Evolutionary conservation across 2,329 filamentous ascomycete genomes (phyloP), one percentile per base, ranked within the genome.

Genomic region (Chrysoporthe austroafricana): DNA sequence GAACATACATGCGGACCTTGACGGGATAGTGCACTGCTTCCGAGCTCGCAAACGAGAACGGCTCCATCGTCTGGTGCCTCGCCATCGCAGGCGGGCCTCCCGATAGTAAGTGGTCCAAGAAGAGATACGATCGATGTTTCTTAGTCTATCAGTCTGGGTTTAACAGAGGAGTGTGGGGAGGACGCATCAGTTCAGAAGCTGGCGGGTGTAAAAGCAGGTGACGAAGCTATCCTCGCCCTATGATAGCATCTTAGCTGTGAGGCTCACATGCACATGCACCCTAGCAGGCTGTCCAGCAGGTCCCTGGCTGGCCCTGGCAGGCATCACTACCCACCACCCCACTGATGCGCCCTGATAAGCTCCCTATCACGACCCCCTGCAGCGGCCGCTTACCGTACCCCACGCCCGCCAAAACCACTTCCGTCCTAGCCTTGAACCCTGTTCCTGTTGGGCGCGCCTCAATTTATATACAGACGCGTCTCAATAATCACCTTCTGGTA

Each of bases 21-120:
- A 91, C 84, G 26, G 91, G 88, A 71, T 94, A 87, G 73, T 93
- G 86, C 73, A 98, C 85, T 78, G 92, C 89, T 72, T 93, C 91
- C 69, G 96, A 97, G 76, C 90, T 93, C 73, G 93, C 94, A 82
- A 98, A 98, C 42, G 94, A 97, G 80, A 97, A 97, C 63, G 94
- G 91, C 81, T 99, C 96, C 93, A 97, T 97, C 7, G 69, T 67
- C 42, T 59, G 46, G 16, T 58, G 34, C 56, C 63, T 62, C 32
- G 66, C 56, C 63, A 64, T 70, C 56, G 16, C 43, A 39, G 36
- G 43, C 44, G 36, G 58, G 43, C 48, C 7, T 48, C 11, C 46
- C 21, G 36, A 39, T 34, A 11, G 16, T 5, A 57, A 16, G 13
- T 39, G 11, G 39, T 14, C 43, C 43, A 39, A 13, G 16, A 39